Percentiles rank a stretch among this genome's conserved stretches.
Conservation (phyloP, 768 basidiomycete species). For the Podaxis mareebaensis region DNA sequence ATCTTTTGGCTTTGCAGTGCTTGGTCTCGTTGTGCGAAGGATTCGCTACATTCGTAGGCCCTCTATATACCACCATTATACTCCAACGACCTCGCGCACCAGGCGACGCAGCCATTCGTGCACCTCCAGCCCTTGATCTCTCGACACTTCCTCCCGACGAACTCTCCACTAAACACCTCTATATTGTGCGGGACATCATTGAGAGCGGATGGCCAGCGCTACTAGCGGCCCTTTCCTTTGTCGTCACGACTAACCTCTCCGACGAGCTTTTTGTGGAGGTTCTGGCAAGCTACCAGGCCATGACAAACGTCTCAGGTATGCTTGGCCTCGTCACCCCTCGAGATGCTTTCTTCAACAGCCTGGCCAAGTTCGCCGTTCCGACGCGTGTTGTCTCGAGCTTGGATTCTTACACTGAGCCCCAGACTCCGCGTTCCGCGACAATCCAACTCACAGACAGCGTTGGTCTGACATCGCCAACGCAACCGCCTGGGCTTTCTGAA, state of each 20-base stretch:
- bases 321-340: conserved; percentile 85
- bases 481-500: conserved; percentile 79
- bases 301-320: conserved; percentile 88
- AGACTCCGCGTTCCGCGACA: conserved; percentile 59
- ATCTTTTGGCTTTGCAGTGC: conserved; percentile 89
- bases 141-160: conserved; percentile 50
- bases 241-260: conserved; percentile 88
- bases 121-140: conserved; percentile 74
- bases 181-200: conserved; percentile 73
- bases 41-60: conserved; percentile 70
- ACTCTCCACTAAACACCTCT: conserved; percentile 55
- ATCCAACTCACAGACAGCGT: conserved; percentile 66
- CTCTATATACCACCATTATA: conserved; percentile 72
- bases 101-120: conserved; percentile 65
- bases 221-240: conserved; percentile 85
- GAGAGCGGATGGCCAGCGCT: conserved; percentile 91
- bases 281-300: conserved; percentile 75
- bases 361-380: conserved; percentile 94
- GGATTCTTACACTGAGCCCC: conserved; percentile 53
- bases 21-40: conserved; percentile 86
- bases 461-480: conserved; percentile 49
- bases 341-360: conserved; percentile 88
- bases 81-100: conserved; percentile 63
- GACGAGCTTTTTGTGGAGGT: conserved; percentile 91
- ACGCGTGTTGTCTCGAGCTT: conserved; percentile 84